These are phyloP conservation scores for Eurotiales sp. DNA, from an alignment of 2,329 filamentous ascomycete genomes.

Conservation along the genomic window DNA sequence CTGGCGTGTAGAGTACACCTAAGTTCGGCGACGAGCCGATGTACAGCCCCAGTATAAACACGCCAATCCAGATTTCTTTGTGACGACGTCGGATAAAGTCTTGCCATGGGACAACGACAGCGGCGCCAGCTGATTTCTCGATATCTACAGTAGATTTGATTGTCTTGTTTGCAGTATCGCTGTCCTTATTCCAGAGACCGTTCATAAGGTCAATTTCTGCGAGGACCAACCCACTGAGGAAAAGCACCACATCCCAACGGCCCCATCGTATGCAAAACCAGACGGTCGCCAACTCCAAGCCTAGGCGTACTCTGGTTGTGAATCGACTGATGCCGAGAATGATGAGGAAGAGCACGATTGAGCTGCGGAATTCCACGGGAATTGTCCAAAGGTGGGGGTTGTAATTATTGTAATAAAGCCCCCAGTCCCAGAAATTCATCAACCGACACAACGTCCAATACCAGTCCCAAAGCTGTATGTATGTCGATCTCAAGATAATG, in stretches of 20 bases:
- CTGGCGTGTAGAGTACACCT: constrained; percentile 38
- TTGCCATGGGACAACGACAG: constrained; percentile 14
- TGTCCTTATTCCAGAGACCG: constrained; percentile 26
- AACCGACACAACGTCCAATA: constrained; percentile 32
- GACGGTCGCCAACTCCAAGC: constrained; percentile 28
- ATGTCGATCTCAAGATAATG: constrained; percentile 29
- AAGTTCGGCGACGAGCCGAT: constrained; percentile 41
- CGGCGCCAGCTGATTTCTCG: constrained; percentile 30
- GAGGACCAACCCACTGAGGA: constrained; percentile 41
- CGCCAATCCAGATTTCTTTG: constrained; percentile 32
- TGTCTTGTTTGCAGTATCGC: not conserved
- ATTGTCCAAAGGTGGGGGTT: constrained; percentile 48
- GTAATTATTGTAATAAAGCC: constrained; percentile 41
- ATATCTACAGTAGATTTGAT: constrained; percentile 21
- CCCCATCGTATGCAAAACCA: constrained; percentile 42
- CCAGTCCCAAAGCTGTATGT: constrained; percentile 35
- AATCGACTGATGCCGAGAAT: constrained; percentile 39
- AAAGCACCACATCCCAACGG: constrained; percentile 43
- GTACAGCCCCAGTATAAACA: constrained; percentile 41
- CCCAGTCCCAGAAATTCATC: constrained; percentile 37
- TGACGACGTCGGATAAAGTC: constrained; percentile 22
- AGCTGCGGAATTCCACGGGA: constrained; percentile 44
- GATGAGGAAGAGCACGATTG: constrained; percentile 41
- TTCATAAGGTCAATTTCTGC: constrained; percentile 42
- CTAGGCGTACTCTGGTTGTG: constrained; percentile 29